phyloP scores from a whole-genome alignment of 2,329 filamentous ascomycete genomes.

The Fusarium siculi region DNA sequence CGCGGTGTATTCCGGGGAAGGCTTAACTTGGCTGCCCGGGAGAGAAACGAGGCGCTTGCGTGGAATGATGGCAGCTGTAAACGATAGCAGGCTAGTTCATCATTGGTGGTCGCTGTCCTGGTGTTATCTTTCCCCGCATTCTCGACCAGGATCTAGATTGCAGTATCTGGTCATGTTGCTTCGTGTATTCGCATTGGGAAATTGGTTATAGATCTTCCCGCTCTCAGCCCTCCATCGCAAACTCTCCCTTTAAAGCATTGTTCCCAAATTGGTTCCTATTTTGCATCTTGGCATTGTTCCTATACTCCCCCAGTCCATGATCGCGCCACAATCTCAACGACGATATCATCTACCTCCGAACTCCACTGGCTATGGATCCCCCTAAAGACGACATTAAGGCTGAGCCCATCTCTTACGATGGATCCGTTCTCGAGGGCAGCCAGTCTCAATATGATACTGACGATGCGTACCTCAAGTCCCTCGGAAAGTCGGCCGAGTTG shows the following conservation, averaged over 20 bases:
- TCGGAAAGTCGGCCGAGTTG: conserved; percentile 7
- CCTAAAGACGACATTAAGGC: neutral
- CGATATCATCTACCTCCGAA: neutral
- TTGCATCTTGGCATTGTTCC: neutral
- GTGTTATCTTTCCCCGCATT: neutral
- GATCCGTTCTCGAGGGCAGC: neutral
- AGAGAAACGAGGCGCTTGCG: neutral
- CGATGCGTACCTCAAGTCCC: conserved; percentile 9
- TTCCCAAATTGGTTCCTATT: neutral
- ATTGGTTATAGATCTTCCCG: neutral
- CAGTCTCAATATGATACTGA: neutral
- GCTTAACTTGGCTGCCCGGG: neutral
- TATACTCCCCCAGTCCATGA: neutral
- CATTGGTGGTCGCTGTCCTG: neutral
- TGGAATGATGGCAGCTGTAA: neutral
- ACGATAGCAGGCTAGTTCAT: neutral
- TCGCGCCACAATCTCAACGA: neutral
- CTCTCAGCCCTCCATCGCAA: neutral
- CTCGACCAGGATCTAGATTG: neutral
- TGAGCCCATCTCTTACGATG: neutral
- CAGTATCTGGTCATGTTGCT: neutral
- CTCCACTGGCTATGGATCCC: neutral
- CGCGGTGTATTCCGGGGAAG: neutral
- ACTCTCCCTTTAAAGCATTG: neutral
- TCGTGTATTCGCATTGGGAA: neutral